Evolutionary conservation across 1,139 yeast species (phyloP).

Genomic region (Meyerozyma athensensis): DNA sequence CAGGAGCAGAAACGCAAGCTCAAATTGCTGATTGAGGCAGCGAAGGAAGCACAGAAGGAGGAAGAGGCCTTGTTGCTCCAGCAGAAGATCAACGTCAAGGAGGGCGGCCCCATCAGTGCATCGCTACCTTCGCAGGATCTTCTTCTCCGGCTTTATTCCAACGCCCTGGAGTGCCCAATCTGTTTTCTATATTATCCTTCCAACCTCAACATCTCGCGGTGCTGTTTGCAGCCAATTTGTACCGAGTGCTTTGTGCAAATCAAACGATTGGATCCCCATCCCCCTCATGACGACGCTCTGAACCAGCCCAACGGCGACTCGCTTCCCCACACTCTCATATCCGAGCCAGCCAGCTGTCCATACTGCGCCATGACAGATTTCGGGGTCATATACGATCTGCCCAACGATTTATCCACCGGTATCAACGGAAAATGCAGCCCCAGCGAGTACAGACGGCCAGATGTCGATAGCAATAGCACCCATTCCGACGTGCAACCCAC

Average conservation of each 20-base stretch:
- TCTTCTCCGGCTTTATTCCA: constrained; percentile 47
- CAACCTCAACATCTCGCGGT: constrained; percentile 74
- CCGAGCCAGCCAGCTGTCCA: constrained; percentile 90
- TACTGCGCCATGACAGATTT: constrained; percentile 87
- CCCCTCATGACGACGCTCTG: constrained; percentile 64
- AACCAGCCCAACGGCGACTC: constrained; percentile 16
- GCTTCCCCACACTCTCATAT: constrained; percentile 60
- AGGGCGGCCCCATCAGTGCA: constrained; percentile 9
- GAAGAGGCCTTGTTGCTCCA: constrained; percentile 48
- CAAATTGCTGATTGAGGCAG: constrained; percentile 43
- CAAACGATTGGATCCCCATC: constrained; percentile 90
- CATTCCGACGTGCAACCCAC: constrained; percentile 3
- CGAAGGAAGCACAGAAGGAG: constrained; percentile 47
- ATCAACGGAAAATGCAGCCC: constrained; percentile 41
- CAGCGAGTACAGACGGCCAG: constrained; percentile 21
- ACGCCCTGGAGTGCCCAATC: constrained; percentile 84
- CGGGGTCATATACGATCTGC: constrained; percentile 75
- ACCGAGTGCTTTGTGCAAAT: constrained; percentile 97
- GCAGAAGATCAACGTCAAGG: constrained; percentile 25
- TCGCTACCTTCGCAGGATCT: constrained; percentile 29
- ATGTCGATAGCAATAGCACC: constrained; percentile 5
- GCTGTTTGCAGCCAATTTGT: constrained; percentile 92
- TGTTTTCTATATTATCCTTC: constrained; percentile 86
- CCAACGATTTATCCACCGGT: constrained; percentile 52
- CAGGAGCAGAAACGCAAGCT: constrained; percentile 52